Evolutionary conservation across 23 red algal species (phyloP).

Genomic region (Gracilaria gracilis): DNA sequence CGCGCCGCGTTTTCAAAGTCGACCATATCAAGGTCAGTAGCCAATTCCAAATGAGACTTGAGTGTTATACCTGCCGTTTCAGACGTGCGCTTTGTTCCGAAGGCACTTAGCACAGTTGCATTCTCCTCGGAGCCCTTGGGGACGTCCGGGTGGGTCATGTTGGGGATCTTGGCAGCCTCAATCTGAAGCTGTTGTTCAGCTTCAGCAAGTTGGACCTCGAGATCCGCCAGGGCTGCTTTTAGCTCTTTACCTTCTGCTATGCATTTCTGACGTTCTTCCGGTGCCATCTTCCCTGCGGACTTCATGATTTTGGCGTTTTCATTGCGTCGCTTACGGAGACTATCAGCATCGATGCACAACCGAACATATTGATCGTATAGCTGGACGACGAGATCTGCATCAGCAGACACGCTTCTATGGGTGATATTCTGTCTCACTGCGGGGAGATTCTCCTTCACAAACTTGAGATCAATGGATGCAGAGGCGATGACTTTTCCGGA

Average conservation of each 20-base stretch:
- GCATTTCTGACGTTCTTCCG: conserved; percentile 68
- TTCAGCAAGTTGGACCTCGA: conserved; percentile 69
- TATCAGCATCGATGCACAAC: conserved; percentile 43
- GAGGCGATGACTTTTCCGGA: conserved; percentile 38
- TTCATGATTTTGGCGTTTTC: conserved; percentile 90
- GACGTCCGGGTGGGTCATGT: conserved; percentile 91
- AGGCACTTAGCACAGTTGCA: conserved; percentile 57
- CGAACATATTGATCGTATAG: conserved; percentile 82
- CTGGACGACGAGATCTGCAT: conserved; percentile 71
- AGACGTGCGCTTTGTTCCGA: conserved; percentile 65
- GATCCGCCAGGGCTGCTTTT: conserved; percentile 57
- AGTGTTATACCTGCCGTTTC: conserved; percentile 57
- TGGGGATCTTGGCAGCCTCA: conserved; percentile 83
- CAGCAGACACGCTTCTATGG: conserved; percentile 70
- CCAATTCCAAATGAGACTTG: conserved; percentile 77
- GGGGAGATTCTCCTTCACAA: conserved; percentile 66
- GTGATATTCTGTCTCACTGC: conserved; percentile 76
- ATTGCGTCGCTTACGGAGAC: conserved; percentile 78
- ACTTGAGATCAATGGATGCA: conserved; percentile 71
- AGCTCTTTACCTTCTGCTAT: conserved; percentile 88
- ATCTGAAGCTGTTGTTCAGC: conserved; percentile 65
- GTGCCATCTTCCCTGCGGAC: conserved; percentile 51
- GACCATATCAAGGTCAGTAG: conserved; percentile 66
- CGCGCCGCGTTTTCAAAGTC: conserved; percentile 96
- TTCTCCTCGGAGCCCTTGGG: conserved; percentile 83